Evolutionary conservation across 306 rosid genomes (phyloP), one percentile per base, ranked within the genome.

Genomic region (Quercus variabilis): DNA sequence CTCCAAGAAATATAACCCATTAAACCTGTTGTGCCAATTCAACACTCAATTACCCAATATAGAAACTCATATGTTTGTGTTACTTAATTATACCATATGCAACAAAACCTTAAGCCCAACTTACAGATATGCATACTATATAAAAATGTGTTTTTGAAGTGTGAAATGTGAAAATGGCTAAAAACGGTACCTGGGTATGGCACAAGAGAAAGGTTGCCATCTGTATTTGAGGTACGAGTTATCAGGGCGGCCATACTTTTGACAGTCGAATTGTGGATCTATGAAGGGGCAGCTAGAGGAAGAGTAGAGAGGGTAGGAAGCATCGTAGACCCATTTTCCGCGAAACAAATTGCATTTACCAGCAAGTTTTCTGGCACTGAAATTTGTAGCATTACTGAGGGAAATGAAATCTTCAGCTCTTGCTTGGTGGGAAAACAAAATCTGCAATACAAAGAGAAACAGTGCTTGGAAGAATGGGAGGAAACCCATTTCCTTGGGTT

Each of bases 261-360:
- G 91, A 85, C 99, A 95, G 83, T 92, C 73, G 84, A 95, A 95
- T 71, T 95, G 91, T 70, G 97, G 92, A 89, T 95, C 99, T 85
- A 95, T 57, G 85, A 95, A 95, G 78, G 96, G 98, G 43, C 99
- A 95, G 1, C 83, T 54, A 28, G 92, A 84, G 21, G 94, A 77
- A 57, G 89, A 86, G 76, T 92, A 95, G 55, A 86, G 92, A 82
- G 99, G 96, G 71, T 92, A 89, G 0, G 92, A 84, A 78, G 88
- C 76, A 35, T 95, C 99, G 69, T 86, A 91, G 0, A 90, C 97
- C 99, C 99, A 95, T 55, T 84, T 76, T 0, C 99, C 99, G 0
- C 69, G 69, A 82, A 84, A 92, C 78, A 80, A 82, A 70, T 95
- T 93, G 79, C 99, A 95, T 31, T 82, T 86, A 46, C 91, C 88